These are phyloP conservation scores for Fraxinus cuspidata DNA, from an alignment of 257 asterid species.

Conservation along the genomic window DNA sequence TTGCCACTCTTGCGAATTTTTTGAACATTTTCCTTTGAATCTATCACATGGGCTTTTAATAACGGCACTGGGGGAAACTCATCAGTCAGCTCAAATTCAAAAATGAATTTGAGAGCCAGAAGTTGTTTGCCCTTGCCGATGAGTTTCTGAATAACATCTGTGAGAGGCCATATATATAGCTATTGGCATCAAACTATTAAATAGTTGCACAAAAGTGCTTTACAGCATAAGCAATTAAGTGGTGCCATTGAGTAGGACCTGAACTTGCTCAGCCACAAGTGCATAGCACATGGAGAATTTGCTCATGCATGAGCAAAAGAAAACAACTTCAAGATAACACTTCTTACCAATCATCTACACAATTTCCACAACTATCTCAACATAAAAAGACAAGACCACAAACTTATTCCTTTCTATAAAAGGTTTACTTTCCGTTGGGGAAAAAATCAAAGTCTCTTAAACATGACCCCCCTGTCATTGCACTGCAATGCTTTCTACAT, in stretches of 20 bases:
- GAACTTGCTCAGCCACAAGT: conserved; percentile 11
- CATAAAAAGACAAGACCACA: background rate
- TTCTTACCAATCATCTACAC: background rate
- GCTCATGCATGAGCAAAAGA: background rate
- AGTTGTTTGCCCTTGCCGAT: conserved; percentile 51
- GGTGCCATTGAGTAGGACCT: conserved; percentile 2
- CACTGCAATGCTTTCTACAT: background rate
- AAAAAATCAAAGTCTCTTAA: background rate
- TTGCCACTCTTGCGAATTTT: conserved; percentile 47
- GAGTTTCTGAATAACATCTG: conserved; percentile 60
- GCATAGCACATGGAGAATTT: conserved; percentile 3
- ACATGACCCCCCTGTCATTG: background rate
- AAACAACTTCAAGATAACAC: background rate
- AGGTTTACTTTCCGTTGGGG: background rate
- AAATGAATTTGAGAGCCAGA: conserved; percentile 60
- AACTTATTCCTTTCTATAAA: background rate
- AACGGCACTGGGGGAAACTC: conserved; percentile 68
- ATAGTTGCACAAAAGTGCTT: conserved; percentile 5
- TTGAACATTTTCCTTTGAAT: conserved; percentile 45
- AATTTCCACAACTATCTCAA: background rate
- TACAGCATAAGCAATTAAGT: conserved; percentile 16
- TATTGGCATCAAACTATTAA: conserved; percentile 18
- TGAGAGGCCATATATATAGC: conserved; percentile 23
- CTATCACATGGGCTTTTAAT: conserved; percentile 45
- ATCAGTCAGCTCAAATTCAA: conserved; percentile 55